Evolutionary conservation across 306 rosid species (phyloP), one percentile per base, ranked within the genome.

Genomic region (Acacia confusa): DNA sequence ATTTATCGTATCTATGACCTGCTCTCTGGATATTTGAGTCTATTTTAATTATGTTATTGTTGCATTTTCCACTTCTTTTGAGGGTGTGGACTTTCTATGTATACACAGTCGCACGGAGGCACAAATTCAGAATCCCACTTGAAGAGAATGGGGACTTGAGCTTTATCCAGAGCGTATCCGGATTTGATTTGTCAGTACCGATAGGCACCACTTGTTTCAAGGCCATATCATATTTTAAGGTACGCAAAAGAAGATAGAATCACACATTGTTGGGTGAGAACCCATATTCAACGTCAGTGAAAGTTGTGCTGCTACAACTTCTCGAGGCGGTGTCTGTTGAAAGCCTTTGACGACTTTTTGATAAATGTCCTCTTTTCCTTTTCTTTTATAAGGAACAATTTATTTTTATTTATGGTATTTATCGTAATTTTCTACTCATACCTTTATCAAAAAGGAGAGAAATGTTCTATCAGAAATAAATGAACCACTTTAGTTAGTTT

Each of bases 281-380:
- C 78, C 44, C 70, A 57, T 38, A 65, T 45, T 25, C 80, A 66
- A 78, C n/a, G 45, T 43, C 65, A 32, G 50, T 25, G 74, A 74
- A 48, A 72, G 11, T 63, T 70, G 87, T 79, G 84, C 81, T 67
- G 58, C 55, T 47, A 50, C 68, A 67, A 78, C 86, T 78, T 78
- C 76, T 78, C 86, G 76, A 77, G 82, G 72, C 11, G 72, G 2
- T 66, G 58, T 36, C 38, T 17, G 47, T 11, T 17, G 7, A 36
- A 67, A 34, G 45, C 15, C 28, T 36, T 17, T 4, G 20, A 30
- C 2, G 3, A 16, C 25, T 34, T 65, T 32, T 16, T 32, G 25
- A 3, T 1, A 9, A 67, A 2, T 66, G 34, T 7, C 20, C 60
- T 52, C 22, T n/a, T 3, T 47, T 44, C 53, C 53, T 50, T 52